Evolutionary conservation across 2,329 filamentous ascomycete genomes (phyloP).

Genomic region (Orbilia blumenaviensis): DNA sequence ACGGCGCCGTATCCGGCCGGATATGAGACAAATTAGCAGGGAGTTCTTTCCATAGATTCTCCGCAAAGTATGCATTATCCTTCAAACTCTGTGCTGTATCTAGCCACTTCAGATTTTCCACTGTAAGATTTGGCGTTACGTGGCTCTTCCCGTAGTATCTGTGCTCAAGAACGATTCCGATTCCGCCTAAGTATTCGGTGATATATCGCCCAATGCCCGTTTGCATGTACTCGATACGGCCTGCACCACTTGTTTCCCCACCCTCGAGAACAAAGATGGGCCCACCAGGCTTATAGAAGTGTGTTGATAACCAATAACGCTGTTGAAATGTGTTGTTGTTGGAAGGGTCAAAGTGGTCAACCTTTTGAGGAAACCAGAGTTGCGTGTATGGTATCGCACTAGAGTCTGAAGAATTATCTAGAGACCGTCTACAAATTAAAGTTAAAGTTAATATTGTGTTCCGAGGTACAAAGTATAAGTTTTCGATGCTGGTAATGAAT

Average conservation of each 20-base stretch:
- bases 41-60: slow-evolving; percentile 71
- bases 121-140: slow-evolving; percentile 72
- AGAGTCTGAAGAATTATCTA: background rate
- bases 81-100: slow-evolving; percentile 84
- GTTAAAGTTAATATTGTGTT: background rate
- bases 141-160: slow-evolving; percentile 84
- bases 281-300: slow-evolving; percentile 77
- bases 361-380: slow-evolving; percentile 45
- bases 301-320: slow-evolving; percentile 84
- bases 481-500: background rate
- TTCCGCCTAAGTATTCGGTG: slow-evolving; percentile 74
- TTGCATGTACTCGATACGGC: slow-evolving; percentile 74
- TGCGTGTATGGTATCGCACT: slow-evolving; percentile 38
- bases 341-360: slow-evolving; percentile 70
- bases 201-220: slow-evolving; percentile 80
- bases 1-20: slow-evolving; percentile 74
- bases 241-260: slow-evolving; percentile 74
- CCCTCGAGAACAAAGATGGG: slow-evolving; percentile 80
- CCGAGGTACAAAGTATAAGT: background rate
- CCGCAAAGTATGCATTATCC: slow-evolving; percentile 81
- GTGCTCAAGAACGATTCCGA: slow-evolving; percentile 85
- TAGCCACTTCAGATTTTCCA: slow-evolving; percentile 78
- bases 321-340: slow-evolving; percentile 72
- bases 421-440: slow-evolving; percentile 14
- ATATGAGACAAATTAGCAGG: slow-evolving; percentile 73